These are phyloP conservation scores for Tephrocybe sp. DNA, from an alignment of 768 basidiomycete species.

Conservation along the genomic window DNA sequence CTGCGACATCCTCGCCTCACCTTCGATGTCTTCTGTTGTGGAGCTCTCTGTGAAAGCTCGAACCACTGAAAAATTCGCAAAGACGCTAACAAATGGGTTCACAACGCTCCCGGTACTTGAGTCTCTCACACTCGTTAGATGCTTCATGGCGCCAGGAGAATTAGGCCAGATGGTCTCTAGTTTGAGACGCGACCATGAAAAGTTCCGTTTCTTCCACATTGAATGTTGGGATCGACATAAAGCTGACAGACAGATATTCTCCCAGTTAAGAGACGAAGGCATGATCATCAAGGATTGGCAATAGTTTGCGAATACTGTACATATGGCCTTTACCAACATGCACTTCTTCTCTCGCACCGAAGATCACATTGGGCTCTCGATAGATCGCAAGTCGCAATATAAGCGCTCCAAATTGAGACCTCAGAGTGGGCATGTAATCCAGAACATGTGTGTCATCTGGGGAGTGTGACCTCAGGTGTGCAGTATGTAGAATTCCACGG, in stretches of 20 bases:
- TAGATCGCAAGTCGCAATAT: too few species aligned
- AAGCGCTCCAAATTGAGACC: too few species aligned
- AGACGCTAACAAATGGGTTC: background rate
- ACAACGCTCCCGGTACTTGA: background rate
- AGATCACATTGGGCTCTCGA: too few species aligned
- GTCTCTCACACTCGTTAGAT: background rate
- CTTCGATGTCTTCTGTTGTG: constrained; percentile 1
- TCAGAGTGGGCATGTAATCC: too few species aligned
- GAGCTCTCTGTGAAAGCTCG: constrained; percentile 1
- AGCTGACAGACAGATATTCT: background rate
- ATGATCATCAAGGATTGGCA: background rate
- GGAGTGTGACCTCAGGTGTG: too few species aligned
- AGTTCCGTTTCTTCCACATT: background rate
- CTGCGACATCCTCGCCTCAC: background rate
- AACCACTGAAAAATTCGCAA: constrained; percentile 1
- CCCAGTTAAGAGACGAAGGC: background rate
- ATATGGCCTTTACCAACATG: too few species aligned
- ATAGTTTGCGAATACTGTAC: background rate
- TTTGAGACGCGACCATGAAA: background rate
- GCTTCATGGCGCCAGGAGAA: background rate
- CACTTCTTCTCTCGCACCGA: too few species aligned
- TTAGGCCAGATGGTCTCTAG: constrained; percentile 1
- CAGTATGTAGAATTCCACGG: too few species aligned
- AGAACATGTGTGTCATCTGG: too few species aligned
- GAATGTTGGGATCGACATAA: constrained; percentile 4